These are phyloP conservation scores for Bruguiera sexangula DNA, from an alignment of 345 rosid genomes.

Conservation along the genomic window DNA sequence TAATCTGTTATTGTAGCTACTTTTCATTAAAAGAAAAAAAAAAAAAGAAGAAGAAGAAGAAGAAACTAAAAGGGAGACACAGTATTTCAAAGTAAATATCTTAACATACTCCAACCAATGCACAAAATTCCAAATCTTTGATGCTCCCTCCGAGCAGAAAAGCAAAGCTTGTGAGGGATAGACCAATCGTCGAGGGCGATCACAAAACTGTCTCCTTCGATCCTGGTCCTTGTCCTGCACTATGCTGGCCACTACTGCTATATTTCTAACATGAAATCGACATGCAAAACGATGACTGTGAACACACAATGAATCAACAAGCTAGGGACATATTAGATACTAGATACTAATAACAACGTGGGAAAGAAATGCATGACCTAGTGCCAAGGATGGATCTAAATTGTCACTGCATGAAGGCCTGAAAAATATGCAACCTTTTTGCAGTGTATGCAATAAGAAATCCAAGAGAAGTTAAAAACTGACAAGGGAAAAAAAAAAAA, in stretches of 20 bases:
- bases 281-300: background rate
- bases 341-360: background rate
- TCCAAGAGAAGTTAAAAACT: background rate
- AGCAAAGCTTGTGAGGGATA: constrained; percentile 41
- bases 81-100: constrained; percentile 6
- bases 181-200: constrained; percentile 50
- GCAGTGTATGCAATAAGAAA: constrained; percentile 10
- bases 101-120: constrained; percentile 17
- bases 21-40: no score
- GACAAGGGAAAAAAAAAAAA: background rate
- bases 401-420: constrained; percentile 28
- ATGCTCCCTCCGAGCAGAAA: constrained; percentile 38
- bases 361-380: background rate
- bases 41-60: no score
- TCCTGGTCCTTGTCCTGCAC: constrained; percentile 20
- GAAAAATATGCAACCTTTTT: constrained; percentile 44
- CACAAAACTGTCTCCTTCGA: constrained; percentile 62
- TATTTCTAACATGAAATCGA: constrained; percentile 16
- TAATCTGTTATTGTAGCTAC: background rate
- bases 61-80: background rate
- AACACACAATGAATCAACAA: constrained; percentile 5
- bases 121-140: constrained; percentile 24
- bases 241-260: constrained; percentile 3
- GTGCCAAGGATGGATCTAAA: no score
- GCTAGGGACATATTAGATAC: background rate